Evolutionary conservation across 257 asterid species (phyloP).

Genomic region (Jasminum sambac): DNA sequence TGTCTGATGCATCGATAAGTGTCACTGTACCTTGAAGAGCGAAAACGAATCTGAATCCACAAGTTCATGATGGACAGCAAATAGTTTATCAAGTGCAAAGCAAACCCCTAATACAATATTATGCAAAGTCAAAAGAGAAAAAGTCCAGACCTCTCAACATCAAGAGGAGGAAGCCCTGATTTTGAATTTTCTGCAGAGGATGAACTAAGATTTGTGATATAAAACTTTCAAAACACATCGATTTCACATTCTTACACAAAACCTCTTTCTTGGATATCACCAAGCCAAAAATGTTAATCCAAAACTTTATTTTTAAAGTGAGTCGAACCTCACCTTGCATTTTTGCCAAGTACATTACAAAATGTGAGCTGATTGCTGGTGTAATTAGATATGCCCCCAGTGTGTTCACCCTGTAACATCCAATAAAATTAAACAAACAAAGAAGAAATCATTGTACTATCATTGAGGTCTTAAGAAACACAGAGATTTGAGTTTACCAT

Average conservation of each 20-base stretch:
- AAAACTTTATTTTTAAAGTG: constrained; percentile 7
- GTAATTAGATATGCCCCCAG: constrained; percentile 78
- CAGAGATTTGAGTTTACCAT: constrained; percentile 47
- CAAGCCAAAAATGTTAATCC: not conserved
- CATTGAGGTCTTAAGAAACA: constrained; percentile 3
- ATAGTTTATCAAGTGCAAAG: constrained; percentile 2
- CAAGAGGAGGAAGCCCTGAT: constrained; percentile 73
- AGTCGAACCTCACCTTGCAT: constrained; percentile 69
- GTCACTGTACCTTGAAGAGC: constrained; percentile 69
- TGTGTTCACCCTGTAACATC: constrained; percentile 61
- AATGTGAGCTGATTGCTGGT: constrained; percentile 87
- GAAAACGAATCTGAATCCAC: constrained; percentile 62
- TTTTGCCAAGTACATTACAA: constrained; percentile 92
- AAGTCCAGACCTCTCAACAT: constrained; percentile 70
- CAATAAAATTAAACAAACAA: constrained; percentile 11
- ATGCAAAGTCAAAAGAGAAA: constrained; percentile 4
- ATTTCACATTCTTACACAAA: not conserved
- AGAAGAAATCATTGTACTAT: constrained; percentile 11
- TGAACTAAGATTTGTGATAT: not conserved
- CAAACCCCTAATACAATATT: constrained; percentile 2
- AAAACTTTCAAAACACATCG: not conserved
- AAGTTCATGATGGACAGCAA: constrained; percentile 14
- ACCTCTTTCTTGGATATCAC: not conserved
- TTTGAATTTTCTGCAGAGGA: constrained; percentile 63
- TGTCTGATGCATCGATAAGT: constrained; percentile 49